Evolutionary conservation across 2,329 filamentous ascomycete genomes (phyloP).

Genomic region (Rhinocladiella similis): DNA sequence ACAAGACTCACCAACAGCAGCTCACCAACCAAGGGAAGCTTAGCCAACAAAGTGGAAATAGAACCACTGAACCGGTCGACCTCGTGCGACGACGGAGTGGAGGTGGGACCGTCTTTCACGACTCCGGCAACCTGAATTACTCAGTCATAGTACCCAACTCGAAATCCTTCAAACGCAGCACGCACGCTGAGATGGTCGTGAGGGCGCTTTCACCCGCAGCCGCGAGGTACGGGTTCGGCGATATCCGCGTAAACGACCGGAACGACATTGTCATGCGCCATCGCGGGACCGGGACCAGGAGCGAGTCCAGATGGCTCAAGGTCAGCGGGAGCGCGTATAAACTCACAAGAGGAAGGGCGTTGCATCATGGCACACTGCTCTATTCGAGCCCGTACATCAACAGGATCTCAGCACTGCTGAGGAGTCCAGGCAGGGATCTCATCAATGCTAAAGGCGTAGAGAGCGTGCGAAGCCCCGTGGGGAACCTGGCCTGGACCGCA

Average conservation of each 20-base stretch:
- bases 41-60: not conserved
- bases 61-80: slow-evolving; percentile 40
- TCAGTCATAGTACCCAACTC: slow-evolving; percentile 78
- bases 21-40: too few species aligned
- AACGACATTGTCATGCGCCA: slow-evolving; percentile 85
- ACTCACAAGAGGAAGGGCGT: slow-evolving; percentile 72
- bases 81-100: slow-evolving; percentile 84
- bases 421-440: slow-evolving; percentile 73
- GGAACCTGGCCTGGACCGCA: slow-evolving; percentile 61
- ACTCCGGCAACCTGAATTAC: slow-evolving; percentile 91
- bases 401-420: slow-evolving; percentile 68
- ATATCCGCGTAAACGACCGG: slow-evolving; percentile 77
- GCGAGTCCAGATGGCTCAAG: slow-evolving; percentile 58
- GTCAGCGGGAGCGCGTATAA: slow-evolving; percentile 96
- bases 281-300: too few species aligned
- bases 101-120: slow-evolving; percentile 92
- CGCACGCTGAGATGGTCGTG: slow-evolving; percentile 89
- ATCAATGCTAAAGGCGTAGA: slow-evolving; percentile 84
- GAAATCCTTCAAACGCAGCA: slow-evolving; percentile 74
- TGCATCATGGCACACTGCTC: slow-evolving; percentile 93
- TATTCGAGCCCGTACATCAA: slow-evolving; percentile 73
- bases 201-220: slow-evolving; percentile 62
- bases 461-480: slow-evolving; percentile 81
- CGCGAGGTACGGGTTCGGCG: slow-evolving; percentile 51
- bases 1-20: not conserved